Evolutionary conservation across 495 filamentous ascomycete species (phyloP), one percentile per base, ranked within the genome.

Genomic region (Talaromyces nanjingensis): DNA sequence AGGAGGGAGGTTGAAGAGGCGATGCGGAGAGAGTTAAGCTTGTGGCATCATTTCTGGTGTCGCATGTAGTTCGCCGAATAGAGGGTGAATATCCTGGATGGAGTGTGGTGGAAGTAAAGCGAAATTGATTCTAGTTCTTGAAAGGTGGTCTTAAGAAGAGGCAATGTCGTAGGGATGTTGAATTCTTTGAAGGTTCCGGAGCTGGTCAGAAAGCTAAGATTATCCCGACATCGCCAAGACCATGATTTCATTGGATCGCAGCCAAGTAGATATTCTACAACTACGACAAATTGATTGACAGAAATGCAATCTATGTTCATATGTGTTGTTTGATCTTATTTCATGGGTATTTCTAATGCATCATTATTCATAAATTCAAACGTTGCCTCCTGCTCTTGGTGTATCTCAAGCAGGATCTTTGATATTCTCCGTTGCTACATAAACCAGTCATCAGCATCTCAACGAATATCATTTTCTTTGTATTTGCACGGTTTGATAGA

Each of bases 371-470:
- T 45, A n/a, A 42, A 29, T 42, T 45, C 42, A 45, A 45, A 45
- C 12, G 4, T 42, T 45, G 14, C 42, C n/a, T 3, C 53, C 9
- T 58, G 29, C 25, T 52, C 14, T 8, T 31, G 18, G 16, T 47
- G 53, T 6, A 31, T 22, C 63, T 82, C 73, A 91, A 60, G 83
- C 83, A 1, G 92, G 91, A 14, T 94, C 90, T 68, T 92, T 88
- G 45, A 96, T 75, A 69, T 89, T 92, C 67, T 93, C 90, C 66
- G 92, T 97, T 7, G 89, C 92, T 96, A 67, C 42, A 59, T 20
- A 29, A 11, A 58, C 62, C 18, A 54, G 22, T 29, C 53, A 33
- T 18, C 58, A 54, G 64, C 16, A 8, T 20, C 27, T 12, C 2
- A 62, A 62, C 6, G 12, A 16, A 6, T 18, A 4, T 34, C 68